These are phyloP conservation scores for Neurospora sp. DNA, from an alignment of 495 filamentous ascomycete species.

Conservation along the genomic window DNA sequence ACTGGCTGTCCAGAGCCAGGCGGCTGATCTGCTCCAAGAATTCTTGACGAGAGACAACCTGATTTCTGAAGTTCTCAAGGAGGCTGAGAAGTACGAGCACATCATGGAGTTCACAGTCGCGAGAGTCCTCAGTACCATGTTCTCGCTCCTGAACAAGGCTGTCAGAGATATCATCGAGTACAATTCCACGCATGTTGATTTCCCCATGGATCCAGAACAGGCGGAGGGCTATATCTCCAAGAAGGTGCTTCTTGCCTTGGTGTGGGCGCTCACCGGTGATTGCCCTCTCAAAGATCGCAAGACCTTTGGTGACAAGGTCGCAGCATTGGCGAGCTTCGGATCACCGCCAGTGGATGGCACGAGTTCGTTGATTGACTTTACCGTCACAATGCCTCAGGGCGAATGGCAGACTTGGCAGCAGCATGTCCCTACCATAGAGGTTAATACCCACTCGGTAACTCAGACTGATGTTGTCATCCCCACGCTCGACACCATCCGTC, in stretches of 20 bases:
- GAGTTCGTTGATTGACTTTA: constrained; percentile 87
- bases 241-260: constrained; percentile 80
- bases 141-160: constrained; percentile 87
- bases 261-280: constrained; percentile 93
- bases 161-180: constrained; percentile 91
- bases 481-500: constrained; percentile 89
- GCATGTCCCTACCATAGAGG: constrained; percentile 85
- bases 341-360: constrained; percentile 64
- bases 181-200: constrained; percentile 87
- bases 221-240: constrained; percentile 83
- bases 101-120: constrained; percentile 97
- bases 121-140: constrained; percentile 83
- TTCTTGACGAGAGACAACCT: constrained; percentile 70
- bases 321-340: constrained; percentile 71
- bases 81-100: constrained; percentile 71
- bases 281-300: constrained; percentile 85
- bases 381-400: constrained; percentile 73
- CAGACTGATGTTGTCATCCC: constrained; percentile 98
- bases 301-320: constrained; percentile 71
- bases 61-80: constrained; percentile 60
- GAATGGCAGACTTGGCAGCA: constrained; percentile 91
- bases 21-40: constrained; percentile 65
- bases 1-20: constrained; percentile 61
- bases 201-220: constrained; percentile 80
- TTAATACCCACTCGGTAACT: constrained; percentile 94